Evolutionary conservation across 768 basidiomycete genomes (phyloP).

Genomic region (Lactarius hatsudake): DNA sequence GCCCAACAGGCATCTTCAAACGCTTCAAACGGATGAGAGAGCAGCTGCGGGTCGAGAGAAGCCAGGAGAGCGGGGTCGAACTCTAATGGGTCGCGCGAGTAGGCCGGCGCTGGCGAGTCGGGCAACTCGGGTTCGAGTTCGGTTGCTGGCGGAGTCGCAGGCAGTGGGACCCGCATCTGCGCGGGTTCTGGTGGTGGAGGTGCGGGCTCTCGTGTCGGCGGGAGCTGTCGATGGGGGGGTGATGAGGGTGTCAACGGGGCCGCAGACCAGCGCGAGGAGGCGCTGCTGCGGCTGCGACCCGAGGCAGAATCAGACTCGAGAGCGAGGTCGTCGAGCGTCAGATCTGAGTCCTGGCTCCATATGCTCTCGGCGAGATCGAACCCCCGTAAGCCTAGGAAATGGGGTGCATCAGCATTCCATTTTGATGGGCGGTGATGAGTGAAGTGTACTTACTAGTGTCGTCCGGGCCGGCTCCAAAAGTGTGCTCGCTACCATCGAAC

Average conservation of each 20-base stretch:
- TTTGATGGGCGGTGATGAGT: constrained; percentile 12
- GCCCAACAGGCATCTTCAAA: constrained; percentile 18
- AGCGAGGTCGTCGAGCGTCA: constrained; percentile 24
- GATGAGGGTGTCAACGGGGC: constrained; percentile 6
- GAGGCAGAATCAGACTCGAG: constrained; percentile 23
- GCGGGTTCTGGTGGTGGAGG: neutral
- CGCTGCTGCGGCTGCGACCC: constrained; percentile 3
- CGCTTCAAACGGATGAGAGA: constrained; percentile 12
- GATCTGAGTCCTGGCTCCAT: constrained; percentile 23
- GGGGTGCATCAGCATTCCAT: neutral
- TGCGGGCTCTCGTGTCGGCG: neutral
- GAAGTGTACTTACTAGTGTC: constrained; percentile 4
- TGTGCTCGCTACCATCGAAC: neutral
- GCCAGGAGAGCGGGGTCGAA: constrained; percentile 21
- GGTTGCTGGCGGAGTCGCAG: neutral
- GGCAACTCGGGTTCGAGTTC: neutral
- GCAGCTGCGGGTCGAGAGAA: constrained; percentile 15
- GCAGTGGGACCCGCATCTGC: neutral
- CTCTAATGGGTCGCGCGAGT: constrained; percentile 18
- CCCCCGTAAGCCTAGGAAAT: constrained; percentile 9
- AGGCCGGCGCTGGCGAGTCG: constrained; percentile 17
- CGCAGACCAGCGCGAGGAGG: constrained; percentile 19
- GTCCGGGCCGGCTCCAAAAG: constrained; percentile 4
- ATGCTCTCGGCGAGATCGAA: constrained; percentile 27
- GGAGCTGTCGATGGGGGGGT: constrained; percentile 5